Conservation (phyloP, 306 rosid species). For the Fagus sylvatica region DNA sequence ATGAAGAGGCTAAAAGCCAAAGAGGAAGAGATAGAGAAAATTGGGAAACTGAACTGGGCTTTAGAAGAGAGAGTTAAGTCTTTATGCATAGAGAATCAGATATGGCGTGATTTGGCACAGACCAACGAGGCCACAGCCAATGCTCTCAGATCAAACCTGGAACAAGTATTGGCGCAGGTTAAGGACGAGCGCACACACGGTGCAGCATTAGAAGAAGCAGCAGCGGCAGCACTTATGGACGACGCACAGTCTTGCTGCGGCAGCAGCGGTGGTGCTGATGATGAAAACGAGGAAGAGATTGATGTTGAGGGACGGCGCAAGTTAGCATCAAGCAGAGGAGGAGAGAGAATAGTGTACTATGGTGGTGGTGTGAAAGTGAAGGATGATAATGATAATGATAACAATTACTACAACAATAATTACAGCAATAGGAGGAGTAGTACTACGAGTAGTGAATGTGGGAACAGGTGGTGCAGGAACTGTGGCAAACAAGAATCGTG, state of each 20-base stretch:
- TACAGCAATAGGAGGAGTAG: neutral
- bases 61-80: constrained; percentile 66
- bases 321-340: neutral
- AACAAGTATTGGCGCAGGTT: constrained; percentile 56
- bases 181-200: constrained; percentile 20
- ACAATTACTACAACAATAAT: neutral
- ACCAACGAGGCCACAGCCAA: constrained; percentile 84
- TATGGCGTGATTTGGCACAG: constrained; percentile 89
- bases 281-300: neutral
- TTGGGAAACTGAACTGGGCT: constrained; percentile 77
- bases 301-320: constrained; percentile 38
- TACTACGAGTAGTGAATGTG: neutral
- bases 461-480: constrained; percentile 54
- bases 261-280: constrained; percentile 33
- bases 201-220: constrained; percentile 1
- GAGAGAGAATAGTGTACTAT: neutral
- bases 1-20: constrained; percentile 58
- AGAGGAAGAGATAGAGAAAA: constrained; percentile 75
- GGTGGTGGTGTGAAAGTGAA: constrained; percentile 16
- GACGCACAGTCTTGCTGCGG: constrained; percentile 74
- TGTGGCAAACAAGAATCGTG: constrained; percentile 84
- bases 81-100: constrained; percentile 64
- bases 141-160: constrained; percentile 59
- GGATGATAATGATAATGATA: constrained; percentile 6
- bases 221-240: constrained; percentile 24